Conservation (phyloP, 306 rosid genomes). For the Prunus mume region DNA sequence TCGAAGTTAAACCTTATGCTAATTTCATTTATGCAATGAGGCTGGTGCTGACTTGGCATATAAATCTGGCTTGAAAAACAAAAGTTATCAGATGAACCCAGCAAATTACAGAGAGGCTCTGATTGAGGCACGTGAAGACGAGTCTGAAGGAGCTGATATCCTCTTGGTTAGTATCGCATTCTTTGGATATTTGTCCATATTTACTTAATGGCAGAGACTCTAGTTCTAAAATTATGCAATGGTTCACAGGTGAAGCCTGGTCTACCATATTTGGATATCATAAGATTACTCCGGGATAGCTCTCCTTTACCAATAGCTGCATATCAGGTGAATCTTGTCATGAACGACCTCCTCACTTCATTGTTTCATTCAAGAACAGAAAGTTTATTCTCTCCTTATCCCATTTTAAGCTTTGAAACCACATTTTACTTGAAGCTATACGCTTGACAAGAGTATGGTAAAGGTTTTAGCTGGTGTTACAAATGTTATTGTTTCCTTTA, state of each 20-base stretch:
- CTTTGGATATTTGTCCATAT: not conserved
- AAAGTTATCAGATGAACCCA: slow-evolving; percentile 95
- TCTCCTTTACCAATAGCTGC: slow-evolving; percentile 92
- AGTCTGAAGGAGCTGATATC: slow-evolving; percentile 94
- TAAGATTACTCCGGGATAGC: slow-evolving; percentile 79
- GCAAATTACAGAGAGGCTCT: slow-evolving; percentile 94
- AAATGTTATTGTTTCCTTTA: not conserved
- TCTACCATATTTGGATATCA: slow-evolving; percentile 86
- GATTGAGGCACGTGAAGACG: slow-evolving; percentile 78
- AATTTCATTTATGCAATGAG: not conserved
- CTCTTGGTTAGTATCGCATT: slow-evolving; percentile 71
- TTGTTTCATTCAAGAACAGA: not conserved
- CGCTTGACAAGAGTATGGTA: too few species aligned
- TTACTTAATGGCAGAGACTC: slow-evolving; percentile 13
- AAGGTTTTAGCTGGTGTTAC: not conserved
- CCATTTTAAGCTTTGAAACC: not conserved
- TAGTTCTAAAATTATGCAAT: slow-evolving; percentile 5
- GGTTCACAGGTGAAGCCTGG: slow-evolving; percentile 87
- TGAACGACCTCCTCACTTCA: not conserved
- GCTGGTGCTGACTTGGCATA: slow-evolving; percentile 31
- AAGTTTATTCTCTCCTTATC: not conserved
- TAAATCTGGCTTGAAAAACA: slow-evolving; percentile 32
- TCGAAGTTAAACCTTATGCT: slow-evolving; percentile 11
- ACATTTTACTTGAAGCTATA: not conserved
- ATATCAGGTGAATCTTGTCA: slow-evolving; percentile 65